Conservation (phyloP, 2,329 filamentous ascomycete species). For the Ophiocordyceps australis region DNA sequence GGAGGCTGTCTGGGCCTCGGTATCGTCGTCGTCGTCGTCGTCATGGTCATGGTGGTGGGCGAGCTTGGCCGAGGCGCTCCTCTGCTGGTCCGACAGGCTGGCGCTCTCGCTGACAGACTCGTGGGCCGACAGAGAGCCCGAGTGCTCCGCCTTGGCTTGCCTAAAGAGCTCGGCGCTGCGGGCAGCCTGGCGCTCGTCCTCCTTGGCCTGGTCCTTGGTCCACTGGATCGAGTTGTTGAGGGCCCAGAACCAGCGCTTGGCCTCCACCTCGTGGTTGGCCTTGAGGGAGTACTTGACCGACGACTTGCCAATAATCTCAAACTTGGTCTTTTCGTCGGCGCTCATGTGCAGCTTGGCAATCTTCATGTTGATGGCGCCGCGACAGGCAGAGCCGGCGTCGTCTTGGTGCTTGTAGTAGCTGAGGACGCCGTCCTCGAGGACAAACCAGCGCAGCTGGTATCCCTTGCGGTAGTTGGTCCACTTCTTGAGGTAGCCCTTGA, state of each 20-base stretch:
- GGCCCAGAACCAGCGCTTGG: constrained; percentile 98
- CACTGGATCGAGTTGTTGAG: constrained; percentile 98
- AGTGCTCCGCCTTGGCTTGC: constrained; percentile 64
- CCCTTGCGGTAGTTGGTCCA: constrained; percentile 98
- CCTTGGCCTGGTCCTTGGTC: constrained; percentile 90
- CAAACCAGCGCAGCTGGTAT: constrained; percentile 95
- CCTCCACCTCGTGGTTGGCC: constrained; percentile 94
- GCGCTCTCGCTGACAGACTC: constrained; percentile 31
- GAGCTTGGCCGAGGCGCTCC: constrained; percentile 12
- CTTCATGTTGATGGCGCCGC: constrained; percentile 96
- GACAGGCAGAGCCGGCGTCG: constrained; percentile 86
- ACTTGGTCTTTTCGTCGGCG: constrained; percentile 89
- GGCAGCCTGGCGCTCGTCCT: constrained; percentile 63
- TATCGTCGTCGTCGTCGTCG: constrained; percentile 32
- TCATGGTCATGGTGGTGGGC: constrained; percentile 28
- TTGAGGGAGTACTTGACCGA: constrained; percentile 97
- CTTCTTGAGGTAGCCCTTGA: constrained; percentile 98
- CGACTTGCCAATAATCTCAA: constrained; percentile 95
- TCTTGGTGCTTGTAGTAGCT: constrained; percentile 99
- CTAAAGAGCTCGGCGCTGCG: constrained; percentile 58
- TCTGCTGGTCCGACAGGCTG: constrained; percentile 28
- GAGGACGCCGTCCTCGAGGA: constrained; percentile 87
- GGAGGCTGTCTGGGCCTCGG: constrained; percentile 26
- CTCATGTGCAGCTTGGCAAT: constrained; percentile 94
- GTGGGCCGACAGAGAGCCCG: constrained; percentile 25